These are phyloP conservation scores for Obba rivulosa DNA, from an alignment of 768 basidiomycete species.

Conservation along the genomic window DNA sequence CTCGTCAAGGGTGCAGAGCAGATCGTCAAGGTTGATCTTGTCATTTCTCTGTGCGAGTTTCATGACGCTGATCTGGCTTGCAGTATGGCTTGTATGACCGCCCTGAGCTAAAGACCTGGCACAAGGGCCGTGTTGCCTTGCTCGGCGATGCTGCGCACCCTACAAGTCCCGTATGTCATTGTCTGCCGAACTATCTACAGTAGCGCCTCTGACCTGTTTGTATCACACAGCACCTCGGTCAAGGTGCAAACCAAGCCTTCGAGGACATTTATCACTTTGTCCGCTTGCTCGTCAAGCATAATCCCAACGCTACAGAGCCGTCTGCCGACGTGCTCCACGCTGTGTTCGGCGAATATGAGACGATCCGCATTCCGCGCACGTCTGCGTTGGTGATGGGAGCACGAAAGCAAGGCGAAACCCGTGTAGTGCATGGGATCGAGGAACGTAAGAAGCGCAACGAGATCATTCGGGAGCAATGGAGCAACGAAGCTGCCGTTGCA, in stretches of 20 bases:
- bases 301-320: constrained; percentile 20
- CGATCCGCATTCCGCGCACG: constrained; percentile 30
- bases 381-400: constrained; percentile 30
- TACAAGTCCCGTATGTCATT: constrained; percentile 37
- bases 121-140: constrained; percentile 35
- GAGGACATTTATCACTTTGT: constrained; percentile 35
- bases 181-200: not conserved
- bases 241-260: constrained; percentile 42
- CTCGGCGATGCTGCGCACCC: constrained; percentile 44
- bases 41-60: not conserved
- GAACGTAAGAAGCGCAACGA: constrained; percentile 26
- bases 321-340: constrained; percentile 22
- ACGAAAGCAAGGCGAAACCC: constrained; percentile 28
- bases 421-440: constrained; percentile 29
- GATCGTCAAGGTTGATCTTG: constrained; percentile 23
- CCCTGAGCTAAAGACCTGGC: constrained; percentile 36
- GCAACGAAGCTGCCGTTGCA: constrained; percentile 1
- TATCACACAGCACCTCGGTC: constrained; percentile 30
- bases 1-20: constrained; percentile 19
- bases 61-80: not conserved
- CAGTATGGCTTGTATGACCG: constrained; percentile 42
- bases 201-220: not conserved
- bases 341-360: constrained; percentile 31
- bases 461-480: constrained; percentile 10
- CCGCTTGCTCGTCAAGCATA: constrained; percentile 27